Conservation (phyloP, 1,284 basidiomycete species). For the Xerocomus amazonicus region DNA sequence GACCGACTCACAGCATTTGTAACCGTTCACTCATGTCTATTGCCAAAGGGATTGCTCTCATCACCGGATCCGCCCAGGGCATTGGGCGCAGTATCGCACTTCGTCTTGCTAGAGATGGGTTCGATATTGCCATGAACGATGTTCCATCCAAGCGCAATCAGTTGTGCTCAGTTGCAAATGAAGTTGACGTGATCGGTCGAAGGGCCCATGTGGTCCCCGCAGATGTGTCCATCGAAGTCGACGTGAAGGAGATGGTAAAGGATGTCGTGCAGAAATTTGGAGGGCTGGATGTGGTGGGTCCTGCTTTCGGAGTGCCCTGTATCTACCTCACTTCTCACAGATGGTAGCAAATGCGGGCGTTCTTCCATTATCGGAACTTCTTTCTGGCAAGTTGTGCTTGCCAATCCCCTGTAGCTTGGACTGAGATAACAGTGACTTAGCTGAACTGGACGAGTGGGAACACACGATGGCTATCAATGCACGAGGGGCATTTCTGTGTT, state of each 20-base stretch:
- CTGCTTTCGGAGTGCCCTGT: too few relatives aligned
- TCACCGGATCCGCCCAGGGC: constrained; percentile 15
- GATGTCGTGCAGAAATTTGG: not conserved
- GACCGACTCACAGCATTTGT: too few relatives aligned
- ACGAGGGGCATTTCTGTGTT: not conserved
- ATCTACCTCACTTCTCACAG: not conserved
- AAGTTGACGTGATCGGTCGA: not conserved
- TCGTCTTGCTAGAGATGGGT: constrained; percentile 15
- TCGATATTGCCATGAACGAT: constrained; percentile 15
- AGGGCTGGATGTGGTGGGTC: not conserved
- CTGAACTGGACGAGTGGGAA: not conserved
- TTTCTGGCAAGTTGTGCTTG: not conserved
- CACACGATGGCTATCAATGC: not conserved
- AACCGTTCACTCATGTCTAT: constrained; percentile 2
- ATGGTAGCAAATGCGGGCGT: not conserved
- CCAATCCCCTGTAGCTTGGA: too few relatives aligned
- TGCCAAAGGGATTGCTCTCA: constrained; percentile 8
- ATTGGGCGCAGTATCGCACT: constrained; percentile 13
- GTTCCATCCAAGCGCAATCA: constrained; percentile 5
- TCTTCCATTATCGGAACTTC: not conserved
- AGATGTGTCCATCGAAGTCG: not conserved
- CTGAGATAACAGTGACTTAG: not conserved
- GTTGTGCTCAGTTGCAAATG: not conserved
- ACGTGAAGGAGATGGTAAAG: not conserved
- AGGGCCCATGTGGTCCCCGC: not conserved